phyloP scores from a whole-genome alignment of 176 grass and related monocot species.

The Hyparrhenia diplandra region DNA sequence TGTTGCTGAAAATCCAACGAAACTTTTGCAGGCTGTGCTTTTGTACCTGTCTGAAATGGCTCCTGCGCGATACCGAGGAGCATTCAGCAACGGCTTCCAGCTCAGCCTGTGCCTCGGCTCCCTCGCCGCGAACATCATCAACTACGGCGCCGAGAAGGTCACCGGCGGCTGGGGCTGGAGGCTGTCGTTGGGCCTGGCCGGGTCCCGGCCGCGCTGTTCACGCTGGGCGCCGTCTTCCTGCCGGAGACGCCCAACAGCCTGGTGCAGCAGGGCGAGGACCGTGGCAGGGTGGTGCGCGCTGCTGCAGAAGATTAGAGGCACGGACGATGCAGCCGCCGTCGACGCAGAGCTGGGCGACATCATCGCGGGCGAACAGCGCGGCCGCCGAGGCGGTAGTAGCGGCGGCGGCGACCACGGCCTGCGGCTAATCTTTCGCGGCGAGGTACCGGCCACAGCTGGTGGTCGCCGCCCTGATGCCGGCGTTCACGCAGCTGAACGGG shows the following conservation, averaged over 20 bases:
- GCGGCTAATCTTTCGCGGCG: conserved; percentile 1
- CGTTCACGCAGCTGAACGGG: conserved; percentile 44
- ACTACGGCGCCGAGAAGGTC: conserved; percentile 49
- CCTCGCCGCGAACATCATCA: conserved; percentile 35
- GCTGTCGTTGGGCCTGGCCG: conserved; percentile 39
- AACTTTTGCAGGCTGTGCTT: not conserved
- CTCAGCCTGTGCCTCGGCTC: conserved; percentile 27
- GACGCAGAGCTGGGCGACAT: too few relatives aligned
- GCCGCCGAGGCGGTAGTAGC: too few relatives aligned
- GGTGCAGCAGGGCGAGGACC: conserved; percentile 27
- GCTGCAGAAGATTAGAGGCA: conserved; percentile 39
- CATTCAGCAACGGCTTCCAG: conserved; percentile 57
- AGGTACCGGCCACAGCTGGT: conserved; percentile 43
- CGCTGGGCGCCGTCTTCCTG: conserved; percentile 43
- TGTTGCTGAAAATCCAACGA: too few relatives aligned
- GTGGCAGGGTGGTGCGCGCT: not conserved
- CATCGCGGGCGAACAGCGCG: not conserved
- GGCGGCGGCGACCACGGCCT: not conserved
- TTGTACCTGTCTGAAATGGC: conserved; percentile 60
- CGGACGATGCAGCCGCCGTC: not conserved
- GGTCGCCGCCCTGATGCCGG: conserved; percentile 32
- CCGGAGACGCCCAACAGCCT: conserved; percentile 58
- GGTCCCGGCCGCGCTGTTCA: conserved; percentile 35
- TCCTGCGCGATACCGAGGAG: conserved; percentile 24
- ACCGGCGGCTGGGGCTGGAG: conserved; percentile 48